These are phyloP conservation scores for Drosera capensis DNA, from an alignment of 148 eudicot species.

Conservation along the genomic window DNA sequence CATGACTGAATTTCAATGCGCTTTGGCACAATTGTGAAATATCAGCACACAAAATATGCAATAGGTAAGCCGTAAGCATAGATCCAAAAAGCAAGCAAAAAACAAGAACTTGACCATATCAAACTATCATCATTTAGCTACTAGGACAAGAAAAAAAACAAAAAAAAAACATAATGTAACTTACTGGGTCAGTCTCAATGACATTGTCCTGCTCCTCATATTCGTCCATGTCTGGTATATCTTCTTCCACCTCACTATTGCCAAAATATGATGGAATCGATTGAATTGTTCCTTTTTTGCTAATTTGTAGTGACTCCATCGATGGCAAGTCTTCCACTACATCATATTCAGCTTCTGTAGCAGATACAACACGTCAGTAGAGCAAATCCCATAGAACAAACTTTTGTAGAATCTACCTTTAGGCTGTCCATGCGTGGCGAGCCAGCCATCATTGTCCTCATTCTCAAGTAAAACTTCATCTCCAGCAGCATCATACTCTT, in stretches of 20 bases:
- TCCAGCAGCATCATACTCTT: conserved; percentile 96
- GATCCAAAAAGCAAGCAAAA: background rate
- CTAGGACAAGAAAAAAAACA: conserved; percentile 6
- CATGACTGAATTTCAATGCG: no score
- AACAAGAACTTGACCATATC: conserved; percentile 7
- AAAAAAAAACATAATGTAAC: conserved; percentile 6
- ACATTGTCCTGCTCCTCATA: conserved; percentile 77
- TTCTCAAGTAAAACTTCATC: conserved; percentile 84
- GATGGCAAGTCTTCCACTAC: conserved; percentile 74
- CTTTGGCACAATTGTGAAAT: no score
- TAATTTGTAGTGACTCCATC: conserved; percentile 65
- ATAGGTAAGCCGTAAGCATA: background rate
- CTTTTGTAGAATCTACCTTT: conserved; percentile 48
- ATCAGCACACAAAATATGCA: no score
- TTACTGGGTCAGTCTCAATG: conserved; percentile 71
- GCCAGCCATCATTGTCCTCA: conserved; percentile 96
- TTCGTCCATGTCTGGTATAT: conserved; percentile 85
- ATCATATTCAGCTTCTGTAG: conserved; percentile 31
- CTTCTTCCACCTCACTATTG: conserved; percentile 77
- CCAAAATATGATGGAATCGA: conserved; percentile 85
- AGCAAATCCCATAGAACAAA: background rate
- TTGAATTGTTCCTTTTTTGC: conserved; percentile 52
- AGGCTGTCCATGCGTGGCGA: conserved; percentile 95
- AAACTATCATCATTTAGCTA: background rate
- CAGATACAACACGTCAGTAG: background rate